Evolutionary conservation across 1,139 yeast species (phyloP).

Genomic region (Candida tunisiensis): DNA sequence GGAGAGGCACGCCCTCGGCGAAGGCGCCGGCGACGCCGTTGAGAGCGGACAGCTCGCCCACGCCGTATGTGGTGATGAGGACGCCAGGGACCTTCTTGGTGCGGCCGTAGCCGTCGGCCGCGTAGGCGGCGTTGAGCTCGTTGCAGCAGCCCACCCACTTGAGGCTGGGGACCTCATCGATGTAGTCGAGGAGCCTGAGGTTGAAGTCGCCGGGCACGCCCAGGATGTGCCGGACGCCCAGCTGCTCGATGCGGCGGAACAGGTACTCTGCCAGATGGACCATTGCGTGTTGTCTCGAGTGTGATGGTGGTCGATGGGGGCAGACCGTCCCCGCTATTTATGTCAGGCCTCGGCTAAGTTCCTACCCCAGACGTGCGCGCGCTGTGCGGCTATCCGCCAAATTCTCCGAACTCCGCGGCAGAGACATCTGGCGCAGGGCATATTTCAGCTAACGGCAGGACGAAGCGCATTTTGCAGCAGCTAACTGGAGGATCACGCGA

Average conservation of each 20-base stretch:
- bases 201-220: conserved; percentile 79
- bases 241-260: conserved; percentile 39
- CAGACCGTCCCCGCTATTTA: too few relatives aligned
- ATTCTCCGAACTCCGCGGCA: too few relatives aligned
- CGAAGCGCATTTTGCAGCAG: too few relatives aligned
- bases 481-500: too few relatives aligned
- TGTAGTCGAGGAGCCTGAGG: conserved; percentile 45
- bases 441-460: too few relatives aligned
- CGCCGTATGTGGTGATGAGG: conserved; percentile 51
- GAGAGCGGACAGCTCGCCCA: conserved; percentile 73
- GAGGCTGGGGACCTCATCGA: conserved; percentile 39
- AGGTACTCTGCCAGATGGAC: conserved; percentile 39
- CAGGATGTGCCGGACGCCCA: conserved; percentile 47
- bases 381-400: too few relatives aligned
- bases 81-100: conserved; percentile 23
- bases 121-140: conserved; percentile 53
- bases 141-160: conserved; percentile 48
- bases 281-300: too few relatives aligned
- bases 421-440: too few relatives aligned
- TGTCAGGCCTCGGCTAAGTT: too few relatives aligned
- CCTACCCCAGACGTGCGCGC: too few relatives aligned
- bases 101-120: conserved; percentile 67
- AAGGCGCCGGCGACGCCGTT: conserved; percentile 76
- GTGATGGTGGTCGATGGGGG: too few relatives aligned
- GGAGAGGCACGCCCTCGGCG: conserved; percentile 62